Base-by-base conservation (phyloP, 2,329 filamentous ascomycete species). In the Talaromyces sp. region DNA sequence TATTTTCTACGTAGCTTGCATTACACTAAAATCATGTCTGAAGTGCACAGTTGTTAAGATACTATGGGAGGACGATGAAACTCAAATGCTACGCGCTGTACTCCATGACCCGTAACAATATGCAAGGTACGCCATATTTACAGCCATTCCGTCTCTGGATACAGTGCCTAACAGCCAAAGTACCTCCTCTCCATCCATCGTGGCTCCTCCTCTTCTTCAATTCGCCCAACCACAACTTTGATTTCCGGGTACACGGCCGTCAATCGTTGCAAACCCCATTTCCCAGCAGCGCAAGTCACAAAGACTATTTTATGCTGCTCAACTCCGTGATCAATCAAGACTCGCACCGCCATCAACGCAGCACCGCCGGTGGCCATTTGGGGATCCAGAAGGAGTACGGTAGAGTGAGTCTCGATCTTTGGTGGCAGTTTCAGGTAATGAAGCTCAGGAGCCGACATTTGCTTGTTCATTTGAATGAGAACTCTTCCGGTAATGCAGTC, bases 301-400 rank as follows among this genome's bases (percentile, higher is more conserved):
- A 98, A 89, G 39, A 97, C 91, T 69, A 99, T 97, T 69, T 85
- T 89, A 54, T 92, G 86, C 74, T 95, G 89, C 6, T 87, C 81
- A 7, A 98, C 93, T 11, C 95, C 95, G 73, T 98, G 93, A 76
- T 99, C 95, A 17, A 97, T 88, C 62, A 99, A 82, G n/a, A 98
- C 92, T 73, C 95, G 90, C 49, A 98, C 93, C 0, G 95, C 93
- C 95, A 99, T 99, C 65, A 99, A 81, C 4, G 87, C 87, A 13
- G 87, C 87, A 41, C 93, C 94, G 50, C 95, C 95, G 67, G 90
- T 93, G 31, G 92, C 92, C 90, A 98, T 97, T 75, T 99, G 95
- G 15, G 93, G 89, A 77, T 98, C 95, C 22, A 98, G 82, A 8
- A 99, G 82, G 67, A 99, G 82, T 19, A 99, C 92, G 59, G 90